Base-by-base conservation (phyloP, 306 rosid species). In the Parietaria judaica region DNA sequence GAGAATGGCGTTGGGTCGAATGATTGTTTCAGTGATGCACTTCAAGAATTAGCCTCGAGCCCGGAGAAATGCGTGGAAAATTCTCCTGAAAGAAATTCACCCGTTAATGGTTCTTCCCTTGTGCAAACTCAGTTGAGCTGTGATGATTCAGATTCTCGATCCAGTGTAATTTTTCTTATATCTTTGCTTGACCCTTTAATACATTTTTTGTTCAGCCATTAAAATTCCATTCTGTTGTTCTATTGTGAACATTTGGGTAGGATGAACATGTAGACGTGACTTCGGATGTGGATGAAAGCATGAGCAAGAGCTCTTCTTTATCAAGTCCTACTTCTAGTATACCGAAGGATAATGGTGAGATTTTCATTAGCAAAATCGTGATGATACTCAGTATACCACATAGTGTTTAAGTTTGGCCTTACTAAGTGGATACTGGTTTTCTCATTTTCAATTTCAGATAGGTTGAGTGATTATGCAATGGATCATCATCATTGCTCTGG, bases 311-410 rank as follows among this genome's bases (percentile, higher is more conserved):
- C 75, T 66, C 78, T 66, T 69, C 81, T 41, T 41, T 41, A 56
- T 79, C 80, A 61, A 84, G 85, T 76, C 66, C 88, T 71, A 72
- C 76, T 15, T 82, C 89, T 54, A 86, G 73, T 67, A 59, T 66
- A 68, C 78, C 60, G 56, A 80, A 76, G 53, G 80, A 83, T 78
- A 80, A 77, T 52, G 78, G 83, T 70, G 76, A 75, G 9, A 80
- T 65, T 64, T 58, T 72, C 14, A 61, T 56, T 56, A 43, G 66
- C 51, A 44, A 51, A 51, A 65, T 41, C 7, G 45, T 48, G 41
- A 66, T 60, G 36, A 63, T 66, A 41, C 73, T 64, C 56, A 14
- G 45, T 41, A 5, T 5, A 41, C 9, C 9, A 41, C 7, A 41
- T 41, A 5, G 45, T 41, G 45, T 41, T 41, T 41, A 41, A 41